A percentile compares a stretch with the other conserved stretches of the same genome.
phyloP scores from a whole-genome alignment of 1,284 basidiomycete species.

The Psilocybe mexicana region DNA sequence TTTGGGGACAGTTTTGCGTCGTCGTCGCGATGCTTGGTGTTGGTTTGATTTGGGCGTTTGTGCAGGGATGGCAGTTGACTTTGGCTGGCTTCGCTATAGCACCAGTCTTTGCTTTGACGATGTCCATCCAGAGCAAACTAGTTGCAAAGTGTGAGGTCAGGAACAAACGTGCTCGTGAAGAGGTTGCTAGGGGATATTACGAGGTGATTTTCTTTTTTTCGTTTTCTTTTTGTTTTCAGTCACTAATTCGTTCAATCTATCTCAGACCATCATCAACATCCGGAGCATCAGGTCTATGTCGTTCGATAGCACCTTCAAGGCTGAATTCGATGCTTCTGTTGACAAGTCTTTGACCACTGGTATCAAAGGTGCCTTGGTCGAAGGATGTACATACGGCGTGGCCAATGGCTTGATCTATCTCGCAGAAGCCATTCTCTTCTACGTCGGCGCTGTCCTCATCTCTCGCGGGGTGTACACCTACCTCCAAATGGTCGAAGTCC shows the following conservation, averaged over 20 bases:
- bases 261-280: conserved; percentile 78
- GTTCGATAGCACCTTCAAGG: conserved; percentile 76
- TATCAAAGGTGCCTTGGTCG: conserved; percentile 75
- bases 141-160: conserved; percentile 72
- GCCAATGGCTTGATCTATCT: conserved; percentile 85
- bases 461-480: conserved; percentile 83
- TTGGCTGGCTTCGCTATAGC: conserved; percentile 87
- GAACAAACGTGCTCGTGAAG: conserved; percentile 86
- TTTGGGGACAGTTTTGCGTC: conserved; percentile 74
- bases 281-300: conserved; percentile 89
- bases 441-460: conserved; percentile 85
- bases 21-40: conserved; percentile 81
- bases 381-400: conserved; percentile 83
- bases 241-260: not conserved
- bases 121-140: conserved; percentile 72
- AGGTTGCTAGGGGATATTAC: conserved; percentile 85
- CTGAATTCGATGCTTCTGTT: conserved; percentile 67
- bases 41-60: conserved; percentile 87
- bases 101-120: conserved; percentile 79
- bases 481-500: conserved; percentile 84
- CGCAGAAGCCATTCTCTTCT: conserved; percentile 89
- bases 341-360: conserved; percentile 68
- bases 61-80: conserved; percentile 90
- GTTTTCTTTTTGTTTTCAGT: not conserved
- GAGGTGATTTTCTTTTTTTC: conserved; percentile 50